These are phyloP conservation scores for Populus hybrid DNA, from an alignment of 441 rosid species.

Conservation along the genomic window DNA sequence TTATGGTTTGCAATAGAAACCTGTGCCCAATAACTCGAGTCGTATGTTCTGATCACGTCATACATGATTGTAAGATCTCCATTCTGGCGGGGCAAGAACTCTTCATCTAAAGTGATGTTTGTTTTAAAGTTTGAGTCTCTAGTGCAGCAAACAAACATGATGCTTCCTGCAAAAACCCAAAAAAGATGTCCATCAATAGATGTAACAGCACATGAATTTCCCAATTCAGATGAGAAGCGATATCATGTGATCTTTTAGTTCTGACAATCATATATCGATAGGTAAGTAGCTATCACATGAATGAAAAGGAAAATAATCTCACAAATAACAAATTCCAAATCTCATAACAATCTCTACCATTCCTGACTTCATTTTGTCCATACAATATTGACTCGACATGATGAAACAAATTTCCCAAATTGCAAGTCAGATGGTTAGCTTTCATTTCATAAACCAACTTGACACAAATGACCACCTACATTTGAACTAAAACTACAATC, in stretches of 20 bases:
- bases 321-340: background rate
- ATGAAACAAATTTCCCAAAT: background rate
- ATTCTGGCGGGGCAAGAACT: constrained; percentile 59
- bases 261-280: background rate
- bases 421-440: background rate
- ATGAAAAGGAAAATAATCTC: background rate
- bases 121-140: constrained; percentile 41
- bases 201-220: background rate
- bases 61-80: constrained; percentile 93
- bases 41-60: constrained; percentile 68
- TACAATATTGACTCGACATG: background rate
- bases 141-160: constrained; percentile 71
- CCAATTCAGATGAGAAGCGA: background rate
- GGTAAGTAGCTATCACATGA: background rate
- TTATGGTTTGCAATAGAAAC: constrained; percentile 69
- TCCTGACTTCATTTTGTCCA: constrained; percentile 2
- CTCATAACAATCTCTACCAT: background rate
- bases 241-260: background rate
- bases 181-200: background rate
- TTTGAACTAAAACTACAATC: background rate
- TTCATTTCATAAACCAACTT: background rate
- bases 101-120: constrained; percentile 36
- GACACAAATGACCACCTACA: background rate
- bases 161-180: constrained; percentile 36
- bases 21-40: constrained; percentile 65